A percentile compares a stretch with the other conserved stretches of the same genome.
Evolutionary conservation across 2,329 filamentous ascomycete genomes (phyloP).

Genomic region (Cytospora piceicola): DNA sequence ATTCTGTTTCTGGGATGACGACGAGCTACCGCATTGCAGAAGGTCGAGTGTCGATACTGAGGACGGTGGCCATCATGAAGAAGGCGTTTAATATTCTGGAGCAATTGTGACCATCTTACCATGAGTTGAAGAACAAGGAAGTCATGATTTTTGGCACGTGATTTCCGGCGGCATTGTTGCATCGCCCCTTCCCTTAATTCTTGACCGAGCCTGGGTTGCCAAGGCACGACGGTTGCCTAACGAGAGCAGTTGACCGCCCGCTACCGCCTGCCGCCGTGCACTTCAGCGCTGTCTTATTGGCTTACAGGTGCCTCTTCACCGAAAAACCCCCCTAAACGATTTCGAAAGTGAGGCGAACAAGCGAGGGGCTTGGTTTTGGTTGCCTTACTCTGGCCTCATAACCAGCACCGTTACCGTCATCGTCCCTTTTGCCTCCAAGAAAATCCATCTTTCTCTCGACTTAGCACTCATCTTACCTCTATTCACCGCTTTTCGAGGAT

Average conservation of each 20-base stretch:
- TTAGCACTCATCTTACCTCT: not conserved
- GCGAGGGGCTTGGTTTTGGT: slow-evolving; percentile 22
- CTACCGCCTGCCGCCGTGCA: not conserved
- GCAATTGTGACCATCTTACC: not conserved
- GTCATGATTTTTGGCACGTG: slow-evolving; percentile 14
- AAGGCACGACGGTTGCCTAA: not conserved
- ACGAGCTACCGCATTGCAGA: not conserved
- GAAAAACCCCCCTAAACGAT: slow-evolving; percentile 8
- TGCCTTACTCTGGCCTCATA: slow-evolving; percentile 12
- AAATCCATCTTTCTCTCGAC: too few relatives aligned
- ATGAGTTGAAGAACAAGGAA: not conserved
- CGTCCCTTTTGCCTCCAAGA: not conserved
- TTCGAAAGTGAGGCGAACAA: slow-evolving; percentile 25
- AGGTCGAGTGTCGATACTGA: not conserved
- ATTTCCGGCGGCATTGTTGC: not conserved
- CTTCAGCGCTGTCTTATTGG: slow-evolving; percentile 21
- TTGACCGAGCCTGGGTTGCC: not conserved
- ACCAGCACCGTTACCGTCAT: not conserved
- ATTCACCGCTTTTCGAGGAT: not conserved
- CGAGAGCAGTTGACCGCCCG: not conserved
- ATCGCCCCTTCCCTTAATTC: not conserved
- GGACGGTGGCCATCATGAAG: not conserved
- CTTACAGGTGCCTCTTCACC: slow-evolving; percentile 13
- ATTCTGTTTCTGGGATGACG: not conserved
- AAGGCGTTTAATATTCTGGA: not conserved